A percentile compares a stretch with the other conserved stretches of the same genome.
Conservation (phyloP, 2,329 filamentous ascomycete genomes). For the Colletotrichum tamarilloi region DNA sequence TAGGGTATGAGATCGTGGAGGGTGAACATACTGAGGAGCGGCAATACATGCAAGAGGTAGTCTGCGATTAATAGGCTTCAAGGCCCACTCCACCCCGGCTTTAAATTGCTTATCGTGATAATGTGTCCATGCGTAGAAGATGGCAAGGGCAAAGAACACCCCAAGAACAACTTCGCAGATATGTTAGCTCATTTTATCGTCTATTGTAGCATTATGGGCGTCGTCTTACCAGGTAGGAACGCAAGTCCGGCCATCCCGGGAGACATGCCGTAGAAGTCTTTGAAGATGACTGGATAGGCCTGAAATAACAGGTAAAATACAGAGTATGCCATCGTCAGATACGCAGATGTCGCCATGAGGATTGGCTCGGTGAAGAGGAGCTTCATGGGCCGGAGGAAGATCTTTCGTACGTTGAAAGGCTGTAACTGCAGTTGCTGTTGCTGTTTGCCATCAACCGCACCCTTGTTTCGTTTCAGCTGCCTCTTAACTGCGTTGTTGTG, state of each 20-base stretch:
- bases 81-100: slow-evolving; percentile 44
- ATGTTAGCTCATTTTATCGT: not conserved
- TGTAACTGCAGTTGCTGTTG: slow-evolving; percentile 44
- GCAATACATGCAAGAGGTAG: slow-evolving; percentile 64
- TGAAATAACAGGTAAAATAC: slow-evolving; percentile 64
- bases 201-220: slow-evolving; percentile 43
- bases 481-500: slow-evolving; percentile 59
- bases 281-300: slow-evolving; percentile 62
- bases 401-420: slow-evolving; percentile 52
- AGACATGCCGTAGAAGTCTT: slow-evolving; percentile 55
- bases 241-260: slow-evolving; percentile 58
- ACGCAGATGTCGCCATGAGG: slow-evolving; percentile 57
- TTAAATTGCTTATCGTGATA: slow-evolving; percentile 41
- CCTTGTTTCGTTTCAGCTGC: slow-evolving; percentile 61
- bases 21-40: slow-evolving; percentile 65
- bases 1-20: accelerated
- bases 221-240: slow-evolving; percentile 58
- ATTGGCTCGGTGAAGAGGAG: slow-evolving; percentile 62
- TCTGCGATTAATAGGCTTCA: slow-evolving; percentile 47
- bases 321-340: slow-evolving; percentile 62
- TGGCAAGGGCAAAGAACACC: slow-evolving; percentile 4
- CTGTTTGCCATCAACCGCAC: slow-evolving; percentile 50
- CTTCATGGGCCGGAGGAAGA: slow-evolving; percentile 60
- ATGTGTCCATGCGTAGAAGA: slow-evolving; percentile 42
- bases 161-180: slow-evolving; percentile 38